Conservation (phyloP, 768 basidiomycete genomes). For the Cubamyces lactineus region DNA sequence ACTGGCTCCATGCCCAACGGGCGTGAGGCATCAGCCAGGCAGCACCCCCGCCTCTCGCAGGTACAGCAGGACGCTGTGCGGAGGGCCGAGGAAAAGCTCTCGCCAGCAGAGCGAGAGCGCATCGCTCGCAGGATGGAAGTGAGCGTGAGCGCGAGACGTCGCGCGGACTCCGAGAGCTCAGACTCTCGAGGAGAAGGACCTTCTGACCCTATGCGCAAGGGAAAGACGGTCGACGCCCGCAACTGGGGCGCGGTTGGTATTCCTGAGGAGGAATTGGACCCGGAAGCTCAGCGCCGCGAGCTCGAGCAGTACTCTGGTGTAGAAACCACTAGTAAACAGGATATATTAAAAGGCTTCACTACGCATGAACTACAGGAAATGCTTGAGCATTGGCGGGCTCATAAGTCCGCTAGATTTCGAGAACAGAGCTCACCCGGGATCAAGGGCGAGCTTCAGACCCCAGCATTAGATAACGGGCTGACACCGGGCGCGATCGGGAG, state of each 20-base stretch:
- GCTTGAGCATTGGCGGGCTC: constrained; percentile 8
- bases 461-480: no score
- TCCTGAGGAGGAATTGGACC: constrained; percentile 20
- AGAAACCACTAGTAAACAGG: rapidly evolving
- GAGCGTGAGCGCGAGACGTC: no score
- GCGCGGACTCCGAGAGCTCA: no score
- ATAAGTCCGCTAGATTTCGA: neutral
- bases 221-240: constrained; percentile 26
- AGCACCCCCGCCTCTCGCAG: no score
- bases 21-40: no score
- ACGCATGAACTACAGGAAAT: constrained; percentile 1
- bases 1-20: neutral
- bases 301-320: neutral
- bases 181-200: no score
- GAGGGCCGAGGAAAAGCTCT: neutral
- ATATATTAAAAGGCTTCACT: neutral
- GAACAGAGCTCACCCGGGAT: no score
- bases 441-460: no score
- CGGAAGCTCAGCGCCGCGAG: constrained; percentile 20
- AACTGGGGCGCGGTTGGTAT: constrained; percentile 27
- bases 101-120: neutral
- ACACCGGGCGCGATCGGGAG: no score
- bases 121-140: neutral
- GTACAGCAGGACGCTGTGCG: neutral
- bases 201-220: no score